A percentile compares a stretch with the other conserved stretches of the same genome.
These are phyloP conservation scores for Cercis canadensis DNA, from an alignment of 306 rosid species.

Conservation along the genomic window DNA sequence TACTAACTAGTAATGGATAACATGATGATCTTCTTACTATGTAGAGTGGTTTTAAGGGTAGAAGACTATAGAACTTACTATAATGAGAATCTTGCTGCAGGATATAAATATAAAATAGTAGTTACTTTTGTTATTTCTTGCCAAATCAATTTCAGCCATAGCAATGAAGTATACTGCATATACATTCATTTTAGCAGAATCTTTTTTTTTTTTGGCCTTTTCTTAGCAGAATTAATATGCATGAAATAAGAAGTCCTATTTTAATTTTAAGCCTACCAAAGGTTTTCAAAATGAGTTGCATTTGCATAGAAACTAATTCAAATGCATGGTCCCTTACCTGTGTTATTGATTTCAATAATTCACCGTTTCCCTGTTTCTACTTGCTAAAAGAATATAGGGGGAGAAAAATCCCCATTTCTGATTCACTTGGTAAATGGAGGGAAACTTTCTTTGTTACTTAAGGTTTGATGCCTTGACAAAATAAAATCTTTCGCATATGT, in stretches of 20 bases:
- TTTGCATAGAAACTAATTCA: slow-evolving; percentile 21
- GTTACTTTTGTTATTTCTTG: slow-evolving; percentile 11
- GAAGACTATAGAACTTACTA: slow-evolving; percentile 1
- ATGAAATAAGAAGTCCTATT: slow-evolving; percentile 15
- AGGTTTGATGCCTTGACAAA: not conserved
- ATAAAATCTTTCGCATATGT: not conserved
- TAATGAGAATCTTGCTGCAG: not conserved
- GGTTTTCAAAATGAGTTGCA: slow-evolving; percentile 3
- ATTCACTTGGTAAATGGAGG: not conserved
- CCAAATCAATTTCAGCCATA: slow-evolving; percentile 1
- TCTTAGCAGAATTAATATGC: not conserved
- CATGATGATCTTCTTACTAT: slow-evolving; percentile 6
- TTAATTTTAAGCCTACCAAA: not conserved
- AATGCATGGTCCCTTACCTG: slow-evolving; percentile 7
- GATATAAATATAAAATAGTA: not conserved
- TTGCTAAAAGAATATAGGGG: slow-evolving; percentile 14
- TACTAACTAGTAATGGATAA: not conserved
- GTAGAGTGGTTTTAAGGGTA: not conserved
- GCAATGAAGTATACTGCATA: not conserved
- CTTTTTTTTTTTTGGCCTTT: no score
- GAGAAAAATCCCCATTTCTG: not conserved
- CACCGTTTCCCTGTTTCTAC: not conserved
- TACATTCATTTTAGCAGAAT: not conserved
- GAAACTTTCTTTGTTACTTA: not conserved
- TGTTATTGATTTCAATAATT: not conserved